Percentiles rank a stretch among this genome's conserved stretches.
These are phyloP conservation scores for Abelmoschus esculentus DNA, from an alignment of 345 rosid genomes.

Conservation along the genomic window DNA sequence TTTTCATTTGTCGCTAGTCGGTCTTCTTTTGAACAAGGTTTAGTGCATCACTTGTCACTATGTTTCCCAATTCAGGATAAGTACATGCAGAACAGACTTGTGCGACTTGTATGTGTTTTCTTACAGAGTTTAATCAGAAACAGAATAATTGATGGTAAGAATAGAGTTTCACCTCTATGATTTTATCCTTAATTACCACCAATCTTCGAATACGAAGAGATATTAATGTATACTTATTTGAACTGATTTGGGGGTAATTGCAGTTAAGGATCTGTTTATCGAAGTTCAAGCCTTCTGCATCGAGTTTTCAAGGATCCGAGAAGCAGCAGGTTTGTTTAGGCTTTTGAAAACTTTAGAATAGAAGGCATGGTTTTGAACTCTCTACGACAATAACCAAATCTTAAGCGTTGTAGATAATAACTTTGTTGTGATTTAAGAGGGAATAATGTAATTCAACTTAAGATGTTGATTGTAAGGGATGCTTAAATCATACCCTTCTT, in stretches of 20 bases:
- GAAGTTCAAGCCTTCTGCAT: constrained; percentile 99
- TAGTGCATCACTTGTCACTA: not conserved
- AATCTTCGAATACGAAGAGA: not conserved
- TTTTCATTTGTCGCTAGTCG: not conserved
- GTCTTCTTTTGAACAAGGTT: not conserved
- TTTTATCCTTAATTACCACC: not conserved
- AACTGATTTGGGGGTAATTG: constrained; percentile 1
- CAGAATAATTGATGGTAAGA: constrained; percentile 74
- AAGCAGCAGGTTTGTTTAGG: constrained; percentile 86
- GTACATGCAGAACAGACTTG: constrained; percentile 99
- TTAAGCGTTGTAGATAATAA: not conserved
- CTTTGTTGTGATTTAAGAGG: not conserved
- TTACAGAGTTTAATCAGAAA: constrained; percentile 89
- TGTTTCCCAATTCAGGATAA: constrained; percentile 60
- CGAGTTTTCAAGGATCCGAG: constrained; percentile 84
- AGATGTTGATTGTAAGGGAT: not conserved
- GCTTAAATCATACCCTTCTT: not conserved
- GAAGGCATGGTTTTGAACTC: not conserved
- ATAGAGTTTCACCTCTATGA: not conserved
- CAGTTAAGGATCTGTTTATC: constrained; percentile 89
- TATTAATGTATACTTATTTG: not conserved
- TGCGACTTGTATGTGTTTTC: constrained; percentile 96
- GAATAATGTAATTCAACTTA: not conserved
- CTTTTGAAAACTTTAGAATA: constrained; percentile 65
- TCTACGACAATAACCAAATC: not conserved